Conservation (phyloP, 1,284 basidiomycete species). For the Mycena sp. region DNA sequence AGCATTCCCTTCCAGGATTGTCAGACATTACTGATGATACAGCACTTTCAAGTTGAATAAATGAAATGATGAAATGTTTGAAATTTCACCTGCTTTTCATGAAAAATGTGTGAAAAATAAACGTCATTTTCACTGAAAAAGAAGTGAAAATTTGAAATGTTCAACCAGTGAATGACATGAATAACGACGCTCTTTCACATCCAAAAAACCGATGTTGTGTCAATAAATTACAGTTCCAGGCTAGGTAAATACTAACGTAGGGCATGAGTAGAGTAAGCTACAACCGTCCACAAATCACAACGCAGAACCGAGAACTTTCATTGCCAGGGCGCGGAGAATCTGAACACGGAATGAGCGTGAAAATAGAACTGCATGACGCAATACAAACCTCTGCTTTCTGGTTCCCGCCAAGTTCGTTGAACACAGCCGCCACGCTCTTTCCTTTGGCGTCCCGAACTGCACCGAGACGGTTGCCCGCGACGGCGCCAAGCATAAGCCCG, state of each 20-base stretch:
- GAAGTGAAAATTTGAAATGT: too few species aligned
- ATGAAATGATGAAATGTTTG: too few species aligned
- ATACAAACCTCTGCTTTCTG: constrained; percentile 87
- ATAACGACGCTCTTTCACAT: constrained; percentile 15
- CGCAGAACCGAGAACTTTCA: constrained; percentile 88
- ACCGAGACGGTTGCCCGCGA: constrained; percentile 87
- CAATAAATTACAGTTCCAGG: constrained; percentile 5
- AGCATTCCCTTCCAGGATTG: too few species aligned
- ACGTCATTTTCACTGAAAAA: too few species aligned
- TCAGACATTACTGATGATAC: too few species aligned
- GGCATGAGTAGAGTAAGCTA: background rate
- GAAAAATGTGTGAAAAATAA: too few species aligned
- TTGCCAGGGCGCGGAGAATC: constrained; percentile 88
- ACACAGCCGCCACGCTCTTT: constrained; percentile 92
- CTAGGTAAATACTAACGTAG: background rate
- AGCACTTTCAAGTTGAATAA: too few species aligned
- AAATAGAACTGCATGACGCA: constrained; percentile 13
- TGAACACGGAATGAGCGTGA: constrained; percentile 45
- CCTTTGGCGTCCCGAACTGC: constrained; percentile 93
- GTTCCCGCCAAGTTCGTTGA: constrained; percentile 76
- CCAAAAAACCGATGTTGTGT: too few species aligned
- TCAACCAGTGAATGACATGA: too few species aligned
- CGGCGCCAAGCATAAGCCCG: constrained; percentile 80
- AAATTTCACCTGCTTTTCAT: too few species aligned
- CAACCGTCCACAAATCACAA: constrained; percentile 36